Conservation (phyloP, 345 rosid genomes). For the Eucalyptus marginata region DNA sequence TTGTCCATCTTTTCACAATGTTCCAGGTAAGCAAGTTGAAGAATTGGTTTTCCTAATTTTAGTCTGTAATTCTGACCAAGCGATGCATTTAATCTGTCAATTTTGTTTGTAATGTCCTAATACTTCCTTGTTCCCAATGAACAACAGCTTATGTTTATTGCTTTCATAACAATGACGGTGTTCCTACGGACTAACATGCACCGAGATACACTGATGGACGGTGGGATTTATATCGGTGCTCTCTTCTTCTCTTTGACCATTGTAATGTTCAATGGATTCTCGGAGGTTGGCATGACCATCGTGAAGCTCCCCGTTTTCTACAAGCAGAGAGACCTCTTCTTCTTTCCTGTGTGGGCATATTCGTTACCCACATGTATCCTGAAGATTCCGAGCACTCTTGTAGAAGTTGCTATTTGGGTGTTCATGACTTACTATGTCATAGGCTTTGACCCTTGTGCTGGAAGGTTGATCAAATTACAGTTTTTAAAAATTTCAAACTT, state of each 20-base stretch:
- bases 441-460: constrained; percentile 38
- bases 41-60: neutral
- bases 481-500: neutral
- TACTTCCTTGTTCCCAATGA: neutral
- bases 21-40: constrained; percentile 8
- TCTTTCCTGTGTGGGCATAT: constrained; percentile 87
- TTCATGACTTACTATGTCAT: constrained; percentile 35
- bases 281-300: constrained; percentile 69
- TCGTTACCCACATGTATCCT: constrained; percentile 69
- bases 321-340: constrained; percentile 78
- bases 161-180: constrained; percentile 44
- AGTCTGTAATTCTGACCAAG: neutral
- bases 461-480: constrained; percentile 10
- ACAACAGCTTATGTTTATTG: constrained; percentile 40
- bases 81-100: neutral
- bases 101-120: neutral
- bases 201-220: constrained; percentile 43
- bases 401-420: constrained; percentile 56
- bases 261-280: constrained; percentile 60
- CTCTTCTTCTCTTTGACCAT: constrained; percentile 35
- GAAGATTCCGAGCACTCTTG: constrained; percentile 53
- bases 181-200: constrained; percentile 65
- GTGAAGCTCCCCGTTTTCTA: constrained; percentile 73
- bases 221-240: constrained; percentile 56
- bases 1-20: constrained; percentile 55